Percentiles rank a stretch among this genome's conserved stretches.
Conservation (phyloP, 2,329 filamentous ascomycete genomes). For the Epichloe amarillans region DNA sequence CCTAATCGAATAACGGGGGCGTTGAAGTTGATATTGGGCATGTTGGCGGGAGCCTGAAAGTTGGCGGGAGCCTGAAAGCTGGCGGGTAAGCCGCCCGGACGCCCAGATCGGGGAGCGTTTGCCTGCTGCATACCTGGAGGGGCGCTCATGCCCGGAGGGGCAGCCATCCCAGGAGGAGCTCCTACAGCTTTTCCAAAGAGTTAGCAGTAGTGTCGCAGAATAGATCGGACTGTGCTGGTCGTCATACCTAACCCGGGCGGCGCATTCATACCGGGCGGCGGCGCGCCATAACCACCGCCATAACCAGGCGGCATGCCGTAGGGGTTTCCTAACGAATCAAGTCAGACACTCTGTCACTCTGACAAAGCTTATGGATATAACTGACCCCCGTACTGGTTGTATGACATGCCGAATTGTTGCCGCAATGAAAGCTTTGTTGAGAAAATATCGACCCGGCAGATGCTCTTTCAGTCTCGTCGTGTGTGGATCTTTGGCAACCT, state of each 20-base stretch:
- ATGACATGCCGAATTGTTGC: constrained; percentile 31
- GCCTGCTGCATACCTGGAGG: constrained; percentile 71
- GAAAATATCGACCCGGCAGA: not conserved
- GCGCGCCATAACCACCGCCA: constrained; percentile 46
- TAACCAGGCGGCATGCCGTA: constrained; percentile 69
- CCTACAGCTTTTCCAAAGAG: constrained; percentile 28
- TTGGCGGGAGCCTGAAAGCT: constrained; percentile 76
- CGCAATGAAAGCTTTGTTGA: not conserved
- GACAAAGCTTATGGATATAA: not conserved
- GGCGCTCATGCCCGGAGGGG: constrained; percentile 63
- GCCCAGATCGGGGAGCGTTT: constrained; percentile 60
- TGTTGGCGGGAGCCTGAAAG: constrained; percentile 80
- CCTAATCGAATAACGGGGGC: constrained; percentile 91
- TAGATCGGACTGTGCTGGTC: not conserved
- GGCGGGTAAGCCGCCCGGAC: constrained; percentile 65
- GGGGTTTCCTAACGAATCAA: constrained; percentile 26
- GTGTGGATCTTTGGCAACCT: not conserved
- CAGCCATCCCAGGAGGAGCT: constrained; percentile 68
- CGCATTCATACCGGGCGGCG: constrained; percentile 56
- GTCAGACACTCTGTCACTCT: not conserved
- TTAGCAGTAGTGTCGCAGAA: constrained; percentile 1
- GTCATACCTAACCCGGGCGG: constrained; percentile 70
- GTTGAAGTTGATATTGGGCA: constrained; percentile 97
- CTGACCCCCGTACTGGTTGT: constrained; percentile 47
- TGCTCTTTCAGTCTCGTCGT: not conserved